A percentile compares a stretch with the other conserved stretches of the same genome.
Evolutionary conservation across 495 filamentous ascomycete genomes (phyloP).

Genomic region (Penicillium manginii): DNA sequence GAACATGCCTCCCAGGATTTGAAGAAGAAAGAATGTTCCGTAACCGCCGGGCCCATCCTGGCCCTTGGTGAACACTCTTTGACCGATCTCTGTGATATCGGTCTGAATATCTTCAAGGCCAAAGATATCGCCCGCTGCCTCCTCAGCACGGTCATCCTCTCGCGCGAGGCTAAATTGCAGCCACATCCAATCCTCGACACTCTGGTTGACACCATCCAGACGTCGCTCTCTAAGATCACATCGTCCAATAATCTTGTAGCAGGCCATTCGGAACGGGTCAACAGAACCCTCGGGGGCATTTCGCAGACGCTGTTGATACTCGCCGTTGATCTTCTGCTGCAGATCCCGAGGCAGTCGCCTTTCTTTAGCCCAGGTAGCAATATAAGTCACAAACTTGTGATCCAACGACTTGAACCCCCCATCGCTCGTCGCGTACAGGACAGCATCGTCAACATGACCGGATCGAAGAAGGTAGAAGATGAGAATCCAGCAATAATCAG

Average conservation of each 20-base stretch:
- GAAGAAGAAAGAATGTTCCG: slow-evolving; percentile 89
- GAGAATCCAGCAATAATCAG: slow-evolving; percentile 88
- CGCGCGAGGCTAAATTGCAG: slow-evolving; percentile 90
- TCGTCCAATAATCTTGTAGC: slow-evolving; percentile 96
- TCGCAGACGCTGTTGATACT: slow-evolving; percentile 81
- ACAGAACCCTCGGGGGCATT: slow-evolving; percentile 85
- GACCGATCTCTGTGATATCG: slow-evolving; percentile 85
- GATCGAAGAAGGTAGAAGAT: slow-evolving; percentile 90
- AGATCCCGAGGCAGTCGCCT: slow-evolving; percentile 73
- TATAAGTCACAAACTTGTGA: slow-evolving; percentile 86
- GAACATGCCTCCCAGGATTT: slow-evolving; percentile 90
- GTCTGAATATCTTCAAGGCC: slow-evolving; percentile 83
- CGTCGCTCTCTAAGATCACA: slow-evolving; percentile 83
- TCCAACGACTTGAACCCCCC: slow-evolving; percentile 85
- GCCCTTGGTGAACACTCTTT: slow-evolving; percentile 79
- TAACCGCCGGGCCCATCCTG: slow-evolving; percentile 74
- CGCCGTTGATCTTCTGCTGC: slow-evolving; percentile 82
- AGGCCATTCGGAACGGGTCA: slow-evolving; percentile 95
- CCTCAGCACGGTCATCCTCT: slow-evolving; percentile 80
- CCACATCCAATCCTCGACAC: slow-evolving; percentile 96
- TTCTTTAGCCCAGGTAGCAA: slow-evolving; percentile 75
- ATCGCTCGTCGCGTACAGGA: slow-evolving; percentile 80
- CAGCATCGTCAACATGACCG: slow-evolving; percentile 82
- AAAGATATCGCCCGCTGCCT: slow-evolving; percentile 85
- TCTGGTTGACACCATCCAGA: slow-evolving; percentile 77